Base-by-base conservation (phyloP, 345 rosid species). In the Salix arbutifolia region DNA sequence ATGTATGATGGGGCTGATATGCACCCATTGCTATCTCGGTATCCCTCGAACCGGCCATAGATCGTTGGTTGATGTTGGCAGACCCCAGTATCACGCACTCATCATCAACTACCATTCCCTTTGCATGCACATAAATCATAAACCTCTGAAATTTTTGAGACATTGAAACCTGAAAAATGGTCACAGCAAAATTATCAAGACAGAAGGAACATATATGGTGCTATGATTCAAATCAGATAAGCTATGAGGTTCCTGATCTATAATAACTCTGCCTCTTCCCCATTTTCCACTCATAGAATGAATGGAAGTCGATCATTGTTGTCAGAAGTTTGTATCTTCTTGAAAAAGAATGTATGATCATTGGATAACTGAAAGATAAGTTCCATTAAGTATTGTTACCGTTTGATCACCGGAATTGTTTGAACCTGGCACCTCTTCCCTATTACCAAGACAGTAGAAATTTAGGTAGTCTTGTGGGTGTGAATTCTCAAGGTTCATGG, bases 1-100 rank as follows among this genome's bases (percentile, higher is more conserved):
- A 88, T n/a, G 90, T 89, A 67, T 92, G 82, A 31, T 85, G 84
- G 12, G 89, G 90, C 80, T 92, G 97, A 77, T 89, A 90, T 17
- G 91, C 91, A 7, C 96, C 98, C 86, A 94, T 92, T 62, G 96
- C 98, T 50, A 94, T 92, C 85, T 94, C 96, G 0, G 98, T 94
- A 79, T 92, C 97, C 74, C 95, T 83, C 10, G 92, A 85, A 73
- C 98, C 96, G 33, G 97, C 94, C 91, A 92, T 69, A 26, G 96
- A 92, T 70, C 98, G 87, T 71, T 94, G 91, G 81, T 94, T 94
- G 60, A 94, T 90, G 78, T 94, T 94, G 46, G 94, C 97, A 12
- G 97, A 94, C n/a, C 98, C 97, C 74, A 94, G 46, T 71, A 94
- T 80, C 38, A 93, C 88, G 50, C 89, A 90, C 76, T 90, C 98